phyloP scores from a whole-genome alignment of 2,329 filamentous ascomycete species.

The Salinomyces thailandicus region DNA sequence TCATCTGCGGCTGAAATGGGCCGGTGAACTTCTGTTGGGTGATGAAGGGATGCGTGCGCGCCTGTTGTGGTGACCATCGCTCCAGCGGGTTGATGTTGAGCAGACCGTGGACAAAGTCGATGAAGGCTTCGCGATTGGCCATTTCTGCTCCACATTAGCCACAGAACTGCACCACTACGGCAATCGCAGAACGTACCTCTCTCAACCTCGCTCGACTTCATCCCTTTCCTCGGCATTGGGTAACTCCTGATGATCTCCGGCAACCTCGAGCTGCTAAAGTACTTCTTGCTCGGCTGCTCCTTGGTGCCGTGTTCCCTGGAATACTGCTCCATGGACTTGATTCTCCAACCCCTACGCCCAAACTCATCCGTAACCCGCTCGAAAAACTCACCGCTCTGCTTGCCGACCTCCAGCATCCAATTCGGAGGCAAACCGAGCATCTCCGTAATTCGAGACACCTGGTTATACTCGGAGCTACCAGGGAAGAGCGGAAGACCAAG shows the following conservation, averaged over 20 bases:
- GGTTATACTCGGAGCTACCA: slow-evolving; percentile 96
- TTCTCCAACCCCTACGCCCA: slow-evolving; percentile 75
- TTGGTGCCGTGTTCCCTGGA: slow-evolving; percentile 91
- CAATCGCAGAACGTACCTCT: slow-evolving; percentile 54
- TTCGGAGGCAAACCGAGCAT: slow-evolving; percentile 94
- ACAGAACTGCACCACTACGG: background rate
- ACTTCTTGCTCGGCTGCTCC: slow-evolving; percentile 98
- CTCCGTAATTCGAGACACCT: slow-evolving; percentile 91
- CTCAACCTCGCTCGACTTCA: slow-evolving; percentile 95
- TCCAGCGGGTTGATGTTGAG: slow-evolving; percentile 93
- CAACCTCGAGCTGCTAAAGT: slow-evolving; percentile 87
- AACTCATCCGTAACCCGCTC: slow-evolving; percentile 89
- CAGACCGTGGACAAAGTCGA: slow-evolving; percentile 90
- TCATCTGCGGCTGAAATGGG: slow-evolving; percentile 94
- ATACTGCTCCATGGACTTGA: slow-evolving; percentile 98
- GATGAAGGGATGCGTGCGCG: slow-evolving; percentile 94
- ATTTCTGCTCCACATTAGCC: slow-evolving; percentile 58
- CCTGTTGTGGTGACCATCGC: slow-evolving; percentile 94
- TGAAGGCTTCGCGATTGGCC: slow-evolving; percentile 94
- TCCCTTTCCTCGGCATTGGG: slow-evolving; percentile 96
- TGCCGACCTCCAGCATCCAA: slow-evolving; percentile 99
- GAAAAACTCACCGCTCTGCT: slow-evolving; percentile 94
- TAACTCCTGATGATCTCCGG: slow-evolving; percentile 97
- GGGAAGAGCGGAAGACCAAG: slow-evolving; percentile 89
- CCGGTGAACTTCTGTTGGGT: slow-evolving; percentile 96